Evolutionary conservation across 2,329 filamentous ascomycete genomes (phyloP), one percentile per base, ranked within the genome.

Genomic region (Ramularia endophylla): DNA sequence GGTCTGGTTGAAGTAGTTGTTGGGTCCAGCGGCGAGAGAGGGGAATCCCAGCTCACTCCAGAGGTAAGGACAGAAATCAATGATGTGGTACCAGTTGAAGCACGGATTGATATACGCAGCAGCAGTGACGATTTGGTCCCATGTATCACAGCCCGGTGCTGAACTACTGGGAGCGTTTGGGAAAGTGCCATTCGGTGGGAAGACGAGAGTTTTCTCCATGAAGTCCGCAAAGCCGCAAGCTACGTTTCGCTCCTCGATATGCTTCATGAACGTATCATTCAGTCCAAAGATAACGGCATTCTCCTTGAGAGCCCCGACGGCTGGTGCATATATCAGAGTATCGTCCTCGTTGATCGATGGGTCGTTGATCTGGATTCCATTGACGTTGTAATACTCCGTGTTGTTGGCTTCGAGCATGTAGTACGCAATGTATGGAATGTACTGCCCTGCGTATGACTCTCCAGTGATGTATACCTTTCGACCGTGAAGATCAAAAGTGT

Each of bases 281-380:
- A 70, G 59, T 40, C 58, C 62, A 38, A 69, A 54, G 25, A 71
- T 38, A 19, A 65, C 65, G 11, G 54, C 11, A 63, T 44, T 44
- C 19, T 30, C 17, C 37, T 50, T 37, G 28, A 52, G 19, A 20
- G 25, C 16, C 25, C 16, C 28, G 22, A 40, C 18, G 15, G 27
- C 20, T 19, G 30, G 8, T 19, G 12, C 15, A 25, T 20, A 11
- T 32, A 19, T 16, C 25, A 22, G 11, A 57, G 69, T 64, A 45
- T 68, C 67, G 12, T 68, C 69, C 38, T 73, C 65, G 44, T 71
- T 72, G 60, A 73, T 71, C 6, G 64, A 61, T 27, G 59, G 57
- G 22, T 59, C 57, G 37, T 60, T 60, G 40, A 61, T 53, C 27
- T 52, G 46, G 16, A 57, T 54, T 28, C 58, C 59, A 11, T 43